Conservation (phyloP, 1,139 yeast genomes). For the Geotrichum aggregatum region DNA sequence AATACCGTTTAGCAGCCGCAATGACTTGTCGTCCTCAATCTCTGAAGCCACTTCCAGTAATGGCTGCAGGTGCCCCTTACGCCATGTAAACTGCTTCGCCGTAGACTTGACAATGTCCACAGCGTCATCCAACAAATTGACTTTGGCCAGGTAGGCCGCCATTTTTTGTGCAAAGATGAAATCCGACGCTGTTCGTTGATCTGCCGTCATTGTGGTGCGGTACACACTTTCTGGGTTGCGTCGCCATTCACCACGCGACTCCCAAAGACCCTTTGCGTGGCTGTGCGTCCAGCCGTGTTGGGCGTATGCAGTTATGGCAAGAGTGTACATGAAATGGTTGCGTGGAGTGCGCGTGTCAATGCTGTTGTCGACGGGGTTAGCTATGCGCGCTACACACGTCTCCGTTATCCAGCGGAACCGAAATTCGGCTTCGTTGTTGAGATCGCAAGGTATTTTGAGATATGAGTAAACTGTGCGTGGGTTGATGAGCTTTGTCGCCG, state of each 20-base stretch:
- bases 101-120: conserved; percentile 64
- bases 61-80: conserved; percentile 33
- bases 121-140: conserved; percentile 63
- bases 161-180: conserved; percentile 65
- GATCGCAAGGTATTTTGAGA: conserved; percentile 51
- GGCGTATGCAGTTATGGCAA: conserved; percentile 65
- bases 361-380: conserved; percentile 13
- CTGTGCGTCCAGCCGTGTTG: conserved; percentile 46
- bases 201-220: conserved; percentile 39
- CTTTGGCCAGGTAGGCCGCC: conserved; percentile 49
- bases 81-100: conserved; percentile 68
- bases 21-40: conserved; percentile 44
- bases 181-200: conserved; percentile 50
- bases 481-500: conserved; percentile 38
- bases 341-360: conserved; percentile 41
- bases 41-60: conserved; percentile 38
- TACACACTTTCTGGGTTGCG: conserved; percentile 45
- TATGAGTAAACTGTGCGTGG: conserved; percentile 48
- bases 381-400: conserved; percentile 37
- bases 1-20: conserved; percentile 24
- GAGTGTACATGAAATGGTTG: conserved; percentile 52
- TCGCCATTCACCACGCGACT: conserved; percentile 70
- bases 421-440: conserved; percentile 50
- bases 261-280: conserved; percentile 67
- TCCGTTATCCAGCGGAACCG: conserved; percentile 47